Evolutionary conservation across 2,329 filamentous ascomycete species (phyloP).

Genomic region (Colletotrichum tamarilloi): DNA sequence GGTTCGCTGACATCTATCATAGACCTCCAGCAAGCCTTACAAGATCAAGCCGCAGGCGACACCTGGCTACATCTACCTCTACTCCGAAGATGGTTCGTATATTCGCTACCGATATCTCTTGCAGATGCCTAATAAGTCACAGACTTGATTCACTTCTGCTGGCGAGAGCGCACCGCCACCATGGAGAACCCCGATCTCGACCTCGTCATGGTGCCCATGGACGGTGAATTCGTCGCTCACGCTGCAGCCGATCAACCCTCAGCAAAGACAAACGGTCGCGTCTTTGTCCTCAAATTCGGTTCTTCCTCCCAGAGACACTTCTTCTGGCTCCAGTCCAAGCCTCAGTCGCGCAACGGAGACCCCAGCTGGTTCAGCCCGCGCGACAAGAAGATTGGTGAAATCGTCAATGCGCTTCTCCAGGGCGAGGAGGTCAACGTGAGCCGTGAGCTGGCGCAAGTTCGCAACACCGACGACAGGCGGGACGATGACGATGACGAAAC

Average conservation of each 20-base stretch:
- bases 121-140: slow-evolving; percentile 9
- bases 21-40: slow-evolving; percentile 66
- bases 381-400: slow-evolving; percentile 87
- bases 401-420: slow-evolving; percentile 86
- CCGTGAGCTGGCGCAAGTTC: slow-evolving; percentile 75
- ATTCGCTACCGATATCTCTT: neutral
- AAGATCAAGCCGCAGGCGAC: slow-evolving; percentile 79
- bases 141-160: slow-evolving; percentile 97
- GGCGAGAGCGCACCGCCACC: slow-evolving; percentile 82
- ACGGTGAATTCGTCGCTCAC: slow-evolving; percentile 89
- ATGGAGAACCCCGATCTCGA: slow-evolving; percentile 84
- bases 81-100: slow-evolving; percentile 83
- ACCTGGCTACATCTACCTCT: slow-evolving; percentile 91
- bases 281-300: slow-evolving; percentile 93
- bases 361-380: slow-evolving; percentile 84
- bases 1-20: slow-evolving; percentile 38
- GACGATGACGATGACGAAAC: slow-evolving; percentile 78
- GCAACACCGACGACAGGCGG: slow-evolving; percentile 58
- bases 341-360: slow-evolving; percentile 76
- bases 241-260: slow-evolving; percentile 63
- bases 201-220: slow-evolving; percentile 91
- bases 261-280: slow-evolving; percentile 83
- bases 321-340: slow-evolving; percentile 96
- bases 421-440: slow-evolving; percentile 89
- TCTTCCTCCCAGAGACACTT: slow-evolving; percentile 92